Percentiles rank a stretch among this genome's conserved stretches.
Evolutionary conservation across 2,329 filamentous ascomycete genomes (phyloP).

Genomic region (Diaporthe velutina): DNA sequence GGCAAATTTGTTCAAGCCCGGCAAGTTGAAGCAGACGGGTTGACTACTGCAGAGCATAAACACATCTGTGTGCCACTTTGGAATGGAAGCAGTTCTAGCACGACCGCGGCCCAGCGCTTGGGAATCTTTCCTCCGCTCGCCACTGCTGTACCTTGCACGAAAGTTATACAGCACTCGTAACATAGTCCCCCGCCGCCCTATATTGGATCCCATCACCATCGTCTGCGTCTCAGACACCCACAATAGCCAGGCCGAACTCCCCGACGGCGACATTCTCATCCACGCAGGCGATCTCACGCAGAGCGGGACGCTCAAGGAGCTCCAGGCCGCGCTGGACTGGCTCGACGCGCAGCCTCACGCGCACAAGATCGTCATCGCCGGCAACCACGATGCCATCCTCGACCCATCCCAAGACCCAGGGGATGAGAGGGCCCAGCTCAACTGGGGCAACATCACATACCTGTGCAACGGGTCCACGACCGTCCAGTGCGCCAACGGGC

Average conservation of each 20-base stretch:
- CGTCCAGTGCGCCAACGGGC: slow-evolving; percentile 47
- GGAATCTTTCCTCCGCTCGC: slow-evolving; percentile 8
- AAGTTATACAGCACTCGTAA: slow-evolving; percentile 7
- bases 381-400: slow-evolving; percentile 62
- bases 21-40: neutral
- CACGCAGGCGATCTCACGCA: slow-evolving; percentile 63
- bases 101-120: slow-evolving; percentile 18
- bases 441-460: slow-evolving; percentile 52
- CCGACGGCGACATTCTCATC: slow-evolving; percentile 48
- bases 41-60: neutral
- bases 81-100: slow-evolving; percentile 15
- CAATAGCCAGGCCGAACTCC: slow-evolving; percentile 1
- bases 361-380: slow-evolving; percentile 60
- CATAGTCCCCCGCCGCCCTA: neutral
- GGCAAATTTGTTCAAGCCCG: neutral
- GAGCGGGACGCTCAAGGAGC: slow-evolving; percentile 56
- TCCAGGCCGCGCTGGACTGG: slow-evolving; percentile 57
- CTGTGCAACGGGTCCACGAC: slow-evolving; percentile 47
- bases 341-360: slow-evolving; percentile 53
- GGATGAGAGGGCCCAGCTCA: slow-evolving; percentile 37
- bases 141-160: slow-evolving; percentile 4
- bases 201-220: slow-evolving; percentile 9
- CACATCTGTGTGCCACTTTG: neutral
- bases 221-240: slow-evolving; percentile 23
- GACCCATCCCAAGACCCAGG: slow-evolving; percentile 43